Conservation (phyloP, 202 grass and related monocot genomes). For the Digitaria exilis region DNA sequence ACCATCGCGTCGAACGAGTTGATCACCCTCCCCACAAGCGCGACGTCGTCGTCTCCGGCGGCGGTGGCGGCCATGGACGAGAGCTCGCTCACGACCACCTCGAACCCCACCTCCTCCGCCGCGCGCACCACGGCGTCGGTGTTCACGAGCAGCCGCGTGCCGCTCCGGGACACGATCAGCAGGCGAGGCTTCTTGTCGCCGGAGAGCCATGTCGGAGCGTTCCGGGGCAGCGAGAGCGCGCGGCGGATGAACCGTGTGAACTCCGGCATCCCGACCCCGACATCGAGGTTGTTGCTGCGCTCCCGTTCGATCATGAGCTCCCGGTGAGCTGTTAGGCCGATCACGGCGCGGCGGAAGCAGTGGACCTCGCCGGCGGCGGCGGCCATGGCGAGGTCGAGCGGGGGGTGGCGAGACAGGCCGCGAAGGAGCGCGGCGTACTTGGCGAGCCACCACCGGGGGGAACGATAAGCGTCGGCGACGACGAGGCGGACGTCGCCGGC, state of each 20-base stretch:
- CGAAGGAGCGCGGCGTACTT: slow-evolving; percentile 65
- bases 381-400: slow-evolving; percentile 45
- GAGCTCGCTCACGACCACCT: slow-evolving; percentile 59
- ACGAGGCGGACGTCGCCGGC: slow-evolving; percentile 58
- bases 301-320: slow-evolving; percentile 66
- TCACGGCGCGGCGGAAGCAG: slow-evolving; percentile 55
- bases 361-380: slow-evolving; percentile 49
- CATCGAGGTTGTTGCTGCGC: slow-evolving; percentile 27
- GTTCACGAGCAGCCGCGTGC: slow-evolving; percentile 60
- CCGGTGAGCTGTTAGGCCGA: slow-evolving; percentile 62
- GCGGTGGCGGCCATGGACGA: slow-evolving; percentile 7
- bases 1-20: slow-evolving; percentile 73
- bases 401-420: slow-evolving; percentile 50
- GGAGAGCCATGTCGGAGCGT: slow-evolving; percentile 24
- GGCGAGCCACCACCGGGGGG: slow-evolving; percentile 56
- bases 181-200: slow-evolving; percentile 49
- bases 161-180: slow-evolving; percentile 61
- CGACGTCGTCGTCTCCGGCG: slow-evolving; percentile 34
- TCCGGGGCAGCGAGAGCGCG: slow-evolving; percentile 55
- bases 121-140: slow-evolving; percentile 30
- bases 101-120: slow-evolving; percentile 62
- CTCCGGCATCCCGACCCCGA: slow-evolving; percentile 51
- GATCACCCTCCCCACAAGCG: slow-evolving; percentile 38
- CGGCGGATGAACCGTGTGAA: slow-evolving; percentile 67
- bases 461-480: slow-evolving; percentile 42